Conservation (phyloP, 2,329 filamentous ascomycete species). For the Claviceps fusiformis region DNA sequence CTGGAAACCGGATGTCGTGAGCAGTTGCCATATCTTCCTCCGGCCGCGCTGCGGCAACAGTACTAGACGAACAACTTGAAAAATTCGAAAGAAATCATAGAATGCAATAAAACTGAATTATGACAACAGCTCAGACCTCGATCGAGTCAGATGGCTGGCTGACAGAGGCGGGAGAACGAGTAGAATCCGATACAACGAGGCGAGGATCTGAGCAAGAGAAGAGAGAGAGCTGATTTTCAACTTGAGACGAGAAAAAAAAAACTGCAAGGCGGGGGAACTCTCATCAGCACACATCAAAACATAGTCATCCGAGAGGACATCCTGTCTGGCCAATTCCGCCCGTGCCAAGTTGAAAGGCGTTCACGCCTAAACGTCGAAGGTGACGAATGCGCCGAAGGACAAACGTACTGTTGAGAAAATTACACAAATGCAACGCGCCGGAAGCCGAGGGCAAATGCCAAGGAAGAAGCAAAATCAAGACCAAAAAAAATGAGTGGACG, state of each 20-base stretch:
- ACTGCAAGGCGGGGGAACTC: neutral
- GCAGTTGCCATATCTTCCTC: conserved; percentile 29
- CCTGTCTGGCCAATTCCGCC: neutral
- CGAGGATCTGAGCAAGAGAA: neutral
- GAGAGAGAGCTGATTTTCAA: neutral
- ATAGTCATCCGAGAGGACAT: neutral
- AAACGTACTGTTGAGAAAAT: conserved; percentile 3
- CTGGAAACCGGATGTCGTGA: conserved; percentile 23
- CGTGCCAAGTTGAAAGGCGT: neutral
- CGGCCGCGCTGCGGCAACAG: conserved; percentile 36
- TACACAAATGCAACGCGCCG: conserved; percentile 5
- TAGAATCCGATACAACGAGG: neutral
- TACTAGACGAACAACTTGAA: conserved; percentile 28
- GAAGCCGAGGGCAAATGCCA: conserved; percentile 6
- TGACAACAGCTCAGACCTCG: neutral
- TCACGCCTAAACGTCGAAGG: neutral
- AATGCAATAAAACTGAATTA: conserved; percentile 5
- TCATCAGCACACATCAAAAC: neutral
- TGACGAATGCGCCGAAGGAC: neutral
- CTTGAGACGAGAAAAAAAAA: neutral
- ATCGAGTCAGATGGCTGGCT: neutral
- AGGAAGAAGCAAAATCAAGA: conserved; percentile 17
- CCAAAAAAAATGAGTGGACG: conserved; percentile 41
- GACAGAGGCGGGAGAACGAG: neutral
- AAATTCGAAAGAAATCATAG: conserved; percentile 26